Evolutionary conservation across 2,329 filamentous ascomycete genomes (phyloP).

Genomic region (Penicillium sp.): DNA sequence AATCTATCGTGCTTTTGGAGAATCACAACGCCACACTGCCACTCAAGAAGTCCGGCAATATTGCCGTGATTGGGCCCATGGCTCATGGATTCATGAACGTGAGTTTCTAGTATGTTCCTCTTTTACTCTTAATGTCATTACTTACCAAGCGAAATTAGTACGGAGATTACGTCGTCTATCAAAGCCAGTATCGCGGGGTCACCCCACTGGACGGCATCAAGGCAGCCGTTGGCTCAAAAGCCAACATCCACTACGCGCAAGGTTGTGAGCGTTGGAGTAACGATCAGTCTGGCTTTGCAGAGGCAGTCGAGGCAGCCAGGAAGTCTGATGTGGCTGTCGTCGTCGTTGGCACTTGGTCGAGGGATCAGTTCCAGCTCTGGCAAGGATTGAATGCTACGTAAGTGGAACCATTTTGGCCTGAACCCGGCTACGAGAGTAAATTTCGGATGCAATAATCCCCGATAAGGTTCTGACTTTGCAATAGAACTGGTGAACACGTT

Average conservation of each 20-base stretch:
- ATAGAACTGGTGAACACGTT: constrained; percentile 62
- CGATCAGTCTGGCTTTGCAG: constrained; percentile 61
- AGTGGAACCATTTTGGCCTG: constrained; percentile 3
- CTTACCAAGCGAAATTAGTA: constrained; percentile 42
- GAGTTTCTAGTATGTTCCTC: constrained; percentile 23
- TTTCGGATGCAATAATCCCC: neutral
- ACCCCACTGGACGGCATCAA: constrained; percentile 65
- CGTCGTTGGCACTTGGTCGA: constrained; percentile 68
- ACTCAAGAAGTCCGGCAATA: constrained; percentile 57
- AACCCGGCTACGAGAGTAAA: neutral
- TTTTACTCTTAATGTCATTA: neutral
- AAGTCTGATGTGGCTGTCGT: constrained; percentile 67
- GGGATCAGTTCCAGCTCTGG: constrained; percentile 68
- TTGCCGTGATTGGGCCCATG: constrained; percentile 72
- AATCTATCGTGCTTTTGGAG: constrained; percentile 57
- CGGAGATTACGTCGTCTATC: constrained; percentile 66
- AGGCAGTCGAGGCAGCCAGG: constrained; percentile 60
- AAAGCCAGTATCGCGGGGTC: constrained; percentile 58
- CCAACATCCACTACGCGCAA: constrained; percentile 59
- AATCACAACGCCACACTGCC: constrained; percentile 52
- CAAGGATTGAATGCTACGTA: constrained; percentile 61
- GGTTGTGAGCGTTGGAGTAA: constrained; percentile 69
- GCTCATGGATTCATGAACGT: constrained; percentile 65
- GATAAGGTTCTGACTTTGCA: neutral
- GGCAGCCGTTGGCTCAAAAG: constrained; percentile 50